These are phyloP conservation scores for Phragmites australis DNA, from an alignment of 176 grass and related monocot genomes.

Conservation along the genomic window DNA sequence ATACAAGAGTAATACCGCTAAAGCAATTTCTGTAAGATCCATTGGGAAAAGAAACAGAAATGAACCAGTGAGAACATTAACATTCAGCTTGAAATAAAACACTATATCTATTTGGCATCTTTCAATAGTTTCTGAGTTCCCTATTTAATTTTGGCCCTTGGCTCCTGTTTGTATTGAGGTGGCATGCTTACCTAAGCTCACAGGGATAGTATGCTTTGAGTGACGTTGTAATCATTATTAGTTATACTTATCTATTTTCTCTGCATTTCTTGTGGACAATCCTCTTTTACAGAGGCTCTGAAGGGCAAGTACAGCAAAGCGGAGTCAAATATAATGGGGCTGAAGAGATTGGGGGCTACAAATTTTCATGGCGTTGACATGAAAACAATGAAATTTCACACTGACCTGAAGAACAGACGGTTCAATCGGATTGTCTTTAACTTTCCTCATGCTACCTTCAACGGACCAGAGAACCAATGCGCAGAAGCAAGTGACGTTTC, in stretches of 20 bases:
- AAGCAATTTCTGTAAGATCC: background rate
- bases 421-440: no score
- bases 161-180: background rate
- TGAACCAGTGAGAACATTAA: background rate
- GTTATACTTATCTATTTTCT: background rate
- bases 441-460: slow-evolving; percentile 60
- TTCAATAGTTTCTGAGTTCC: background rate
- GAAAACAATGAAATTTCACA: no score
- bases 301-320: slow-evolving; percentile 38
- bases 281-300: background rate
- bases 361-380: no score
- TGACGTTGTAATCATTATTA: slow-evolving; percentile 2
- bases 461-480: slow-evolving; percentile 36
- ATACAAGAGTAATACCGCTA: background rate
- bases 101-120: background rate
- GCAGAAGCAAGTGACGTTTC: no score
- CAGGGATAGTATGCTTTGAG: background rate
- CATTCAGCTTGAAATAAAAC: background rate
- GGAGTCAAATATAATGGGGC: no score
- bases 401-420: no score
- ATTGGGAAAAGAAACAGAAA: background rate
- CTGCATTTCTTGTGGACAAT: background rate
- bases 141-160: background rate
- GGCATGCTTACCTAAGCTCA: background rate
- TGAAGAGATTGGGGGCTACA: no score